phyloP scores from a whole-genome alignment of 306 rosid genomes.

The Cucurbita maxima region DNA sequence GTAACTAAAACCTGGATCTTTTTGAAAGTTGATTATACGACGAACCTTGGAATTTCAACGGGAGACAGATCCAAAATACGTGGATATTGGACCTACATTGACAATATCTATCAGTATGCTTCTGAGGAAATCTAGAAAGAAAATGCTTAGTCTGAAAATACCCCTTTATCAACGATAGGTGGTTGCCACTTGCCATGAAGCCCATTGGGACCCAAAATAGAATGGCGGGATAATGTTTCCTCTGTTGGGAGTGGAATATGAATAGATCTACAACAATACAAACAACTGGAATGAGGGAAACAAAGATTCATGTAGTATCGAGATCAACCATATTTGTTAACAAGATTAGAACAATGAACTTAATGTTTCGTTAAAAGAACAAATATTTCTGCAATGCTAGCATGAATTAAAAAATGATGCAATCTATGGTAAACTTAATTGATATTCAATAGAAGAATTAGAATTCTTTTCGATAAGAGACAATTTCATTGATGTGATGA shows the following conservation, averaged over 20 bases:
- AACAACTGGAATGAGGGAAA: constrained; percentile 3
- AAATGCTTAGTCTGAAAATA: constrained; percentile 19
- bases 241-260: constrained; percentile 45
- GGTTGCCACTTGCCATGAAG: constrained; percentile 69
- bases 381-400: background rate
- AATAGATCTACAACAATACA: constrained; percentile 44
- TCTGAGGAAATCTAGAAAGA: constrained; percentile 9
- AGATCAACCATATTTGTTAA: background rate
- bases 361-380: background rate
- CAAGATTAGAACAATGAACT: background rate
- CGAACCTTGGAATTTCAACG: constrained; percentile 62
- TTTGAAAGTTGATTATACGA: background rate
- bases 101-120: constrained; percentile 22
- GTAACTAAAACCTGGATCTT: constrained; percentile 3
- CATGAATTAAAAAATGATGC: background rate
- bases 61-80: constrained; percentile 60
- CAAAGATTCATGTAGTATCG: background rate
- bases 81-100: constrained; percentile 75
- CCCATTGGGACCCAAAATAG: constrained; percentile 79
- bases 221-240: constrained; percentile 82
- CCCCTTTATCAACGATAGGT: constrained; percentile 60
- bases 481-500: too few relatives aligned
- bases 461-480: background rate
- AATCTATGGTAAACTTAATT: background rate
- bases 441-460: background rate